Evolutionary conservation across 2,329 filamentous ascomycete genomes (phyloP).

Genomic region (Sphaerulina musiva): DNA sequence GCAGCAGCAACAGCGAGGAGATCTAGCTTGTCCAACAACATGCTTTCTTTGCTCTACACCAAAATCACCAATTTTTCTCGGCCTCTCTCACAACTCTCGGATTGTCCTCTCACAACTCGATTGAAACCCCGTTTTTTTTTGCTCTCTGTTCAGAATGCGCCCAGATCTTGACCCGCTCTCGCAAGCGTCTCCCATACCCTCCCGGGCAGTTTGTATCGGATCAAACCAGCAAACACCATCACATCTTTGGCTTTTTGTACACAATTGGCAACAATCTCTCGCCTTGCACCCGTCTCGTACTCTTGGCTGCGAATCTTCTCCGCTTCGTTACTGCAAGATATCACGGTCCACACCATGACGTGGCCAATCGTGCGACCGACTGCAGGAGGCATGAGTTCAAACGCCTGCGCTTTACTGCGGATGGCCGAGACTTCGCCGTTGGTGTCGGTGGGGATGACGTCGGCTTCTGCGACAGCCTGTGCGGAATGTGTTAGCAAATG

Average conservation of each 20-base stretch:
- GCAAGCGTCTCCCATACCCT: constrained; percentile 84
- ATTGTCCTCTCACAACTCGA: no score
- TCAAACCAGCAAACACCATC: constrained; percentile 87
- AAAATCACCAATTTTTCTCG: no score
- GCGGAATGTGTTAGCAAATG: constrained; percentile 1
- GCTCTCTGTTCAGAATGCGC: constrained; percentile 26
- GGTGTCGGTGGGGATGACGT: constrained; percentile 73
- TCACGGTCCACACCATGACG: constrained; percentile 87
- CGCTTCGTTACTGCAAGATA: constrained; percentile 73
- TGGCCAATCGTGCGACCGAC: constrained; percentile 86
- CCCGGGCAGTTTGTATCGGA: constrained; percentile 82
- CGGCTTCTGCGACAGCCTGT: constrained; percentile 42
- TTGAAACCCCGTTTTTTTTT: not conserved
- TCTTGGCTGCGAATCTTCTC: constrained; percentile 62
- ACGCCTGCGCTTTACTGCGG: constrained; percentile 71
- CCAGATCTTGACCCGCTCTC: constrained; percentile 63
- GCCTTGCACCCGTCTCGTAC: constrained; percentile 55
- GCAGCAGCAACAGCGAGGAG: no score
- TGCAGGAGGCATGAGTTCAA: constrained; percentile 68
- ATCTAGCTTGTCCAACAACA: no score
- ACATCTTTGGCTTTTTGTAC: constrained; percentile 79
- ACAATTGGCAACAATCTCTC: constrained; percentile 60
- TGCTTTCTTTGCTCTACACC: no score
- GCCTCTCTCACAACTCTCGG: no score
- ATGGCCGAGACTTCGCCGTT: constrained; percentile 70